These are phyloP conservation scores for Omphalotus guepiniiformis DNA, from an alignment of 768 basidiomycete genomes.

Conservation along the genomic window DNA sequence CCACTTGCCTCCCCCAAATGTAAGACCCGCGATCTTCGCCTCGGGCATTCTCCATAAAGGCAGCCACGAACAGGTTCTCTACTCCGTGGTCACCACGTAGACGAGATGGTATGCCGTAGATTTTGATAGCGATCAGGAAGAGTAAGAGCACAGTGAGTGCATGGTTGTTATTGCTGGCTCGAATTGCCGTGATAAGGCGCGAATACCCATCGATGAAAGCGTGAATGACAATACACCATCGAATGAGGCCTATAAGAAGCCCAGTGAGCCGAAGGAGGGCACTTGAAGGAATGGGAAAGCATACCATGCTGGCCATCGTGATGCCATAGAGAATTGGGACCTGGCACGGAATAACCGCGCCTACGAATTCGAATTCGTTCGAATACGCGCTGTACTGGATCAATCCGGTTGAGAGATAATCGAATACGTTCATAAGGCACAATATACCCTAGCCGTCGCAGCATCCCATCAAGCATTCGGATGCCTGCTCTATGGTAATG, in stretches of 20 bases:
- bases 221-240: slow-evolving; percentile 34
- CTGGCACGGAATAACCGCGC: slow-evolving; percentile 22
- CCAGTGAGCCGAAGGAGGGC: background rate
- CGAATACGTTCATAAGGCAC: slow-evolving; percentile 13
- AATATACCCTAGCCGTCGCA: slow-evolving; percentile 11
- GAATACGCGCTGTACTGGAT: slow-evolving; percentile 13
- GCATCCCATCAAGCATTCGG: slow-evolving; percentile 18
- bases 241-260: slow-evolving; percentile 25
- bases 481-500: slow-evolving; percentile 14
- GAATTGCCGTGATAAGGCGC: slow-evolving; percentile 29
- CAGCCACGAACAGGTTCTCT: slow-evolving; percentile 23
- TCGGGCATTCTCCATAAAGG: slow-evolving; percentile 16
- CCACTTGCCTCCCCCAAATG: slow-evolving; percentile 12
- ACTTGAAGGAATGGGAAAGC: slow-evolving; percentile 1
- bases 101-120: slow-evolving; percentile 25
- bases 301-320: slow-evolving; percentile 36
- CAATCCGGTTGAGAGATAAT: slow-evolving; percentile 13
- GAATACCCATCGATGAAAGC: slow-evolving; percentile 40
- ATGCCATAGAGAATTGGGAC: slow-evolving; percentile 30
- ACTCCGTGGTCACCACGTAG: slow-evolving; percentile 8
- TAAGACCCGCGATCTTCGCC: background rate
- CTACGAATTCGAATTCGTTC: slow-evolving; percentile 14
- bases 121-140: slow-evolving; percentile 20
- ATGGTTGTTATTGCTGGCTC: slow-evolving; percentile 36
- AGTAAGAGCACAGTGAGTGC: slow-evolving; percentile 33